Evolutionary conservation across 139 green algal species (phyloP), one percentile per base, ranked within the genome.

Genomic region (Micromonas pusilla): DNA sequence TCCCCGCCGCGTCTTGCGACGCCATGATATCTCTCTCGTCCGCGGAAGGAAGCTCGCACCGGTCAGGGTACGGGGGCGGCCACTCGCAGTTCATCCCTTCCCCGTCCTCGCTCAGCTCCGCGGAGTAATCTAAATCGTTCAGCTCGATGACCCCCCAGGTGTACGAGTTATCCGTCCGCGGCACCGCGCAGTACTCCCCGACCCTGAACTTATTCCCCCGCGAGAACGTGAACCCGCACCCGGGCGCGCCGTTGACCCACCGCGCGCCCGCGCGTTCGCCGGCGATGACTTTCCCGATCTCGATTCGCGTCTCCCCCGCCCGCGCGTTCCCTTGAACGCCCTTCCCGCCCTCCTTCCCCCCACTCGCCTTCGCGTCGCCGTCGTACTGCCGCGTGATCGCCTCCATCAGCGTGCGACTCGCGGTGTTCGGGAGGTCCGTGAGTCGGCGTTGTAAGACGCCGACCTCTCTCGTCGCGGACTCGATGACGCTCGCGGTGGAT

Each of bases 91-190:
- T 57, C 9, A 57, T 9, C 45, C 9, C 45, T 9, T 57, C 45
- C 9, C 16, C 45, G 45, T 57, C 45, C 45, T 9, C 9, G 45
- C 45, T 57, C 45, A 23, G 9, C 45, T 72, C 65, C 26, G n/a
- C 65, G n/a, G 3, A 4, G 28, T 23, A 52, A 26, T 39, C 36
- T 9, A 34, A 21, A 21, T 75, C 68, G 37, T 38, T 75, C 9
- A 63, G 52, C 37, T 75, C 68, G 19, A 75, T 32, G 37, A 75
- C 68, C 20, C 68, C 68, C 68, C 68, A 75, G 34, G 68, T 75
- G 68, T 75, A 75, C 38, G 38, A 37, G 20, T 63, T 32, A 2
- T 62, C 30, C 4, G 36, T 53, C 30, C 68, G 20, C 68, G 52
- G 52, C 21, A 75, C 68, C 1, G 68, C 68, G 26, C 52, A 38